A percentile compares a stretch with the other conserved stretches of the same genome.
Conservation (phyloP, 2,329 filamentous ascomycete species). For the Hypoxylon sp. region DNA sequence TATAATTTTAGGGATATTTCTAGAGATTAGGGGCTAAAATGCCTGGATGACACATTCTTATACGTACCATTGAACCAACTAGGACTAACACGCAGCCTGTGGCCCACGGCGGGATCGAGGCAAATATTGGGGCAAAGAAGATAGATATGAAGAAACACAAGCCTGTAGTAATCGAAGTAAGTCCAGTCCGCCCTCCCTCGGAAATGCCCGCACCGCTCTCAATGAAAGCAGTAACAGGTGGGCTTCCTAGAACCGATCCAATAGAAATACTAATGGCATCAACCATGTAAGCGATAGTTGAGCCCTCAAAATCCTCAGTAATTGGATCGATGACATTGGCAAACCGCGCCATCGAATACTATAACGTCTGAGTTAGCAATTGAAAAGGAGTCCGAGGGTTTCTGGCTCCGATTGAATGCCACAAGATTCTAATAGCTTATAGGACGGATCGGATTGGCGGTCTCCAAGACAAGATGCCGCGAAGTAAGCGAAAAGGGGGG, state of each 20-base stretch:
- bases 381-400: not conserved
- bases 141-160: conserved; percentile 88
- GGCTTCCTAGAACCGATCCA: conserved; percentile 81
- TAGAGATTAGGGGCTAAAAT: too few relatives aligned
- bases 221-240: conserved; percentile 88
- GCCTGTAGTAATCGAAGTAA: conserved; percentile 85
- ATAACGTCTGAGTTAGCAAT: conserved; percentile 16
- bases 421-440: not conserved
- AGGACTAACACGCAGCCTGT: conserved; percentile 90
- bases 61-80: conserved; percentile 77
- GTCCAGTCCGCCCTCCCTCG: conserved; percentile 85
- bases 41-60: too few relatives aligned
- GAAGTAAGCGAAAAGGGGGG: not conserved
- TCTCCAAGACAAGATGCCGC: not conserved
- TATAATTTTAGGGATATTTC: too few relatives aligned
- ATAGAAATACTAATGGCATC: conserved; percentile 85
- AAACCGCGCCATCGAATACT: conserved; percentile 92
- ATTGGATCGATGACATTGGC: conserved; percentile 83
- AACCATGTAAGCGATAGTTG: conserved; percentile 85
- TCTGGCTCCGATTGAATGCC: not conserved
- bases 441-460: not conserved
- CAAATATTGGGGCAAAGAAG: conserved; percentile 92
- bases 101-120: conserved; percentile 89
- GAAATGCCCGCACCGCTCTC: conserved; percentile 93
- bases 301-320: conserved; percentile 90